Evolutionary conservation across 192 early-diverging fungal species (phyloP).

Genomic region (Paraglomus brasilianum): DNA sequence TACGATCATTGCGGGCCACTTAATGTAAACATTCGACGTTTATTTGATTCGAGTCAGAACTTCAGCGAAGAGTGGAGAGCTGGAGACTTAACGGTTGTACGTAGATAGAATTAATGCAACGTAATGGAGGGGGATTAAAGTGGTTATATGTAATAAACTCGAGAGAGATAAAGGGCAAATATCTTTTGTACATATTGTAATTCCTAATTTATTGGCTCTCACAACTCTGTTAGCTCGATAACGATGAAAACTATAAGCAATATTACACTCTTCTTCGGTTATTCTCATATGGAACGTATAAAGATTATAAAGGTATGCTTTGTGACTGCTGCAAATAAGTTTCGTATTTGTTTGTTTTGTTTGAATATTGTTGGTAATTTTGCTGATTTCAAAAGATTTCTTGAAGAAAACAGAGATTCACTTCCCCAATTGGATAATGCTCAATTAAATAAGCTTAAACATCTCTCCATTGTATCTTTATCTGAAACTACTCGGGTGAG

Average conservation of each 20-base stretch:
- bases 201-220: neutral
- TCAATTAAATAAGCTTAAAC: constrained; percentile 61
- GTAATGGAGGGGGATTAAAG: neutral
- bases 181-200: constrained; percentile 1
- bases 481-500: constrained; percentile 59
- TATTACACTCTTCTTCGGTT: constrained; percentile 61
- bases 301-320: constrained; percentile 68
- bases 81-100: neutral
- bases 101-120: neutral
- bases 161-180: neutral
- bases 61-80: neutral
- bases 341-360: neutral
- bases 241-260: constrained; percentile 48
- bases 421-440: constrained; percentile 48
- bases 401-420: constrained; percentile 45
- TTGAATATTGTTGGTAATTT: constrained; percentile 3
- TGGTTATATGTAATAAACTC: neutral
- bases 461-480: constrained; percentile 78
- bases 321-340: neutral
- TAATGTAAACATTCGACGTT: neutral
- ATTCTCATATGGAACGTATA: constrained; percentile 83
- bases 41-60: too few relatives aligned
- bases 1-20: constrained; percentile 34
- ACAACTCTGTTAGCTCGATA: constrained; percentile 41
- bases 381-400: neutral